Conservation (phyloP, 169 alveolate species). For the Plasmodium vivax region DNA sequence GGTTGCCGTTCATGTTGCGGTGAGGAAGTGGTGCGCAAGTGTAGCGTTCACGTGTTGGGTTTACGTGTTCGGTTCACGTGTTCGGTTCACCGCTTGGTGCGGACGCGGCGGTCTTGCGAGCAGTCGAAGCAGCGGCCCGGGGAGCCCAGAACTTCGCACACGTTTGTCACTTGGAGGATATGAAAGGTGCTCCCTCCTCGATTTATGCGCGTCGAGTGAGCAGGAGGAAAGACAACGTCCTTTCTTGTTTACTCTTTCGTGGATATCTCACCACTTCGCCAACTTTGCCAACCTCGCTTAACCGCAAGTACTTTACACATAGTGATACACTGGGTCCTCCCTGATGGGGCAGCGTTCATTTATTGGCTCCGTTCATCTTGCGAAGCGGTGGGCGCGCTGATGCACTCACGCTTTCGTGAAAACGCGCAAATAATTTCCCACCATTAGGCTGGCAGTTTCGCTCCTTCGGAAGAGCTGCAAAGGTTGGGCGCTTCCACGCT, state of each 20-base stretch:
- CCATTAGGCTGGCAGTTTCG: neutral
- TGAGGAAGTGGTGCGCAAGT: neutral
- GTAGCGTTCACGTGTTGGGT: neutral
- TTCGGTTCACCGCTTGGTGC: neutral
- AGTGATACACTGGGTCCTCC: neutral
- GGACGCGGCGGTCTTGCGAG: neutral
- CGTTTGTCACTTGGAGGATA: neutral
- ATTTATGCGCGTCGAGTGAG: neutral
- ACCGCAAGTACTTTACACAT: neutral
- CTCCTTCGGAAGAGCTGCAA: neutral
- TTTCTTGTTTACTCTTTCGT: neutral
- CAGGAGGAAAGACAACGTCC: neutral
- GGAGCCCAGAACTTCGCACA: neutral
- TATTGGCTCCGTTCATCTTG: neutral
- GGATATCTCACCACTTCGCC: neutral
- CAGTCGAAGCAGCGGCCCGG: neutral
- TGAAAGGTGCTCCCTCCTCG: neutral
- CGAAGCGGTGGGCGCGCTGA: neutral
- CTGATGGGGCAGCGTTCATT: neutral
- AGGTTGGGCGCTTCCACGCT: neutral
- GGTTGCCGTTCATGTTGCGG: neutral
- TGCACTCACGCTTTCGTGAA: neutral
- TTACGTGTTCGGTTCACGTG: neutral
- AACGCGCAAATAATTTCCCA: neutral
- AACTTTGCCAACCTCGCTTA: neutral